A percentile compares a stretch with the other conserved stretches of the same genome.
Conservation (phyloP, 352 stramenopile species). For the Salisapilia sapeloensis region DNA sequence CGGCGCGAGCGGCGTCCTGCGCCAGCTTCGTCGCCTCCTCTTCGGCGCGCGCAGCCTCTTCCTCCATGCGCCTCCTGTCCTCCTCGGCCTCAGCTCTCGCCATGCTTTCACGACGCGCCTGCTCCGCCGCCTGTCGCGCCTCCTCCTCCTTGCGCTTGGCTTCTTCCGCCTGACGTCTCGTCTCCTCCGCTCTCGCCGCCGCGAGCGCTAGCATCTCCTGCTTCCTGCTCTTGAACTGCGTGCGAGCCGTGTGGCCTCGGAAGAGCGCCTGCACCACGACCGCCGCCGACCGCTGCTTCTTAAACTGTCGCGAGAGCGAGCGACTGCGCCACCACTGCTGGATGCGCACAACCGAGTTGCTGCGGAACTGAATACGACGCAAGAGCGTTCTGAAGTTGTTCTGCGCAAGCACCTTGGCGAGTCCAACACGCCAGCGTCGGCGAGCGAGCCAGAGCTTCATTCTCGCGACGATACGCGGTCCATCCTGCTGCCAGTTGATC, state of each 20-base stretch:
- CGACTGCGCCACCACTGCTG: slow-evolving; percentile 76
- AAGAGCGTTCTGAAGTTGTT: slow-evolving; percentile 26
- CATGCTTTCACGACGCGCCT: slow-evolving; percentile 33
- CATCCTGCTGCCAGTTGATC: slow-evolving; percentile 46
- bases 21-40: slow-evolving; percentile 37
- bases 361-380: slow-evolving; percentile 45
- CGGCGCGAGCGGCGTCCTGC: slow-evolving; percentile 28
- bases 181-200: slow-evolving; percentile 52
- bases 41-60: slow-evolving; percentile 43
- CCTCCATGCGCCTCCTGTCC: slow-evolving; percentile 52
- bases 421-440: slow-evolving; percentile 44
- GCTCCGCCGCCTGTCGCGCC: slow-evolving; percentile 32
- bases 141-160: slow-evolving; percentile 71
- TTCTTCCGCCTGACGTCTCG: slow-evolving; percentile 56
- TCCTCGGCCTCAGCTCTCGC: slow-evolving; percentile 27
- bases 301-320: slow-evolving; percentile 54
- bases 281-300: slow-evolving; percentile 58
- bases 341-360: slow-evolving; percentile 40
- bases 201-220: slow-evolving; percentile 68
- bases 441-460: slow-evolving; percentile 58
- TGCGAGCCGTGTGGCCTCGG: slow-evolving; percentile 54
- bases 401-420: slow-evolving; percentile 52
- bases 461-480: slow-evolving; percentile 30
- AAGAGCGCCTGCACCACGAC: slow-evolving; percentile 67
- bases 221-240: slow-evolving; percentile 71